Percentiles rank a stretch among this genome's conserved stretches.
Conservation (phyloP, 352 stramenopile genomes). For the Phytophthora agathidicida region DNA sequence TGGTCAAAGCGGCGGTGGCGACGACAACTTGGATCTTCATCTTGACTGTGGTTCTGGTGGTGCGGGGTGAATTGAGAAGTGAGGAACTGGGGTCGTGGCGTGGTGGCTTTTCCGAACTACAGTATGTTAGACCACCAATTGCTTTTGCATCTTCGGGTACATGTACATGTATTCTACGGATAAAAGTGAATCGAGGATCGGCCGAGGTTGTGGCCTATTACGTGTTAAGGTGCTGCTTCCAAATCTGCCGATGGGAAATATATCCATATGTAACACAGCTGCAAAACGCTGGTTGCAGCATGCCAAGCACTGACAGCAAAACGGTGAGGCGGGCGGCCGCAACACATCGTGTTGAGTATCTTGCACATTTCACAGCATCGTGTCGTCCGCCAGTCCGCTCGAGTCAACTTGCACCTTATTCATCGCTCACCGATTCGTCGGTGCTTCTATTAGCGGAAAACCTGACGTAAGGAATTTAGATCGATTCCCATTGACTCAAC, state of each 20-base stretch:
- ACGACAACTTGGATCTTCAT: conserved; percentile 26
- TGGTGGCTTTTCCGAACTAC: neutral
- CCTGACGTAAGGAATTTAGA: no score
- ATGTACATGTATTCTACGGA: conserved; percentile 11
- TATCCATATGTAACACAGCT: conserved; percentile 1
- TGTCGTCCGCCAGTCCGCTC: neutral
- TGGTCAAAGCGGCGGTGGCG: conserved; percentile 7
- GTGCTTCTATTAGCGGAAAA: no score
- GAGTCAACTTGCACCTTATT: neutral
- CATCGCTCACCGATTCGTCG: no score
- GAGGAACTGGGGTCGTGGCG: neutral
- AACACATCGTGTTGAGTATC: conserved; percentile 14
- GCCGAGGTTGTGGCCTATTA: conserved; percentile 5
- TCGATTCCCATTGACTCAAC: no score
- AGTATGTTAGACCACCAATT: no score
- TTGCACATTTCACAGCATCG: conserved; percentile 5
- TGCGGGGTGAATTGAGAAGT: conserved; percentile 25
- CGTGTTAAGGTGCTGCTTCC: conserved; percentile 6
- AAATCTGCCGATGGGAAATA: conserved; percentile 16
- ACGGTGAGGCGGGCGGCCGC: conserved; percentile 10
- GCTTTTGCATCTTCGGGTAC: no score
- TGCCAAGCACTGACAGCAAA: conserved; percentile 6
- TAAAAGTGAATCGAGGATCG: conserved; percentile 17
- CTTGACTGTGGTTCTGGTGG: conserved; percentile 16
- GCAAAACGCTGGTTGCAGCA: no score